Evolutionary conservation across 2,329 filamentous ascomycete genomes (phyloP), one percentile per base, ranked within the genome.

Genomic region (Hymenoscyphus albidus): DNA sequence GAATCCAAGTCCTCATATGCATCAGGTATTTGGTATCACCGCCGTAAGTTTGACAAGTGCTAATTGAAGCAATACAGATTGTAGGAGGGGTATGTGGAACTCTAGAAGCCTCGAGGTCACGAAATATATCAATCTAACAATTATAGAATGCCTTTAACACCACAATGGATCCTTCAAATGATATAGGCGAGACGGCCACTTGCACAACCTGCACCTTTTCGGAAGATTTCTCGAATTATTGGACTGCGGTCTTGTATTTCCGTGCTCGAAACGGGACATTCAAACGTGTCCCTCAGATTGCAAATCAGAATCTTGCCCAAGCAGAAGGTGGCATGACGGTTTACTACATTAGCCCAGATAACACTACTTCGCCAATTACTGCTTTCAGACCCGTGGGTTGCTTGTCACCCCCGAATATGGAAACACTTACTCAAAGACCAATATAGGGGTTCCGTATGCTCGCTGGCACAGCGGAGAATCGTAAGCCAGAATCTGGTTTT

Each of bases 201-300:
- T 64, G 62, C 31, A 64, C 62, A 39, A 62, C 59, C 12, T 64
- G 62, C 38, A 60, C 58, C 48, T 64, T 64, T 38, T 56, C 58
- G 16, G 62, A 61, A 35, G 62, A 64, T 27, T 64, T 64, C 27
- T 64, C 62, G 13, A 64, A 64, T 27, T 64, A 64, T 14, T 64
- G 62, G 62, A 64, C 62, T 13, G 62, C 62, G 1, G 58, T 64
- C 9, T 48, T 64, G 32, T 64, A 64, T 18, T 64, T 64, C 62
- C 58, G 62, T 40, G 62, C 62, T 22, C 57, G 27, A 18, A 64
- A 64, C 27, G 62, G 62, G 16, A 64, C 57, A 16, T 64, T 64
- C 42, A 60, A 64, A 22, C 62, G 62, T 44, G 62, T 64, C 7
- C 62, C 57, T 14, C 57, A 60, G 32, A 18, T 64, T 12, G 38